Percentiles rank a stretch among this genome's conserved stretches.
phyloP scores from a whole-genome alignment of 805 yeast genomes.

The Pichia nanzhaoensis region DNA sequence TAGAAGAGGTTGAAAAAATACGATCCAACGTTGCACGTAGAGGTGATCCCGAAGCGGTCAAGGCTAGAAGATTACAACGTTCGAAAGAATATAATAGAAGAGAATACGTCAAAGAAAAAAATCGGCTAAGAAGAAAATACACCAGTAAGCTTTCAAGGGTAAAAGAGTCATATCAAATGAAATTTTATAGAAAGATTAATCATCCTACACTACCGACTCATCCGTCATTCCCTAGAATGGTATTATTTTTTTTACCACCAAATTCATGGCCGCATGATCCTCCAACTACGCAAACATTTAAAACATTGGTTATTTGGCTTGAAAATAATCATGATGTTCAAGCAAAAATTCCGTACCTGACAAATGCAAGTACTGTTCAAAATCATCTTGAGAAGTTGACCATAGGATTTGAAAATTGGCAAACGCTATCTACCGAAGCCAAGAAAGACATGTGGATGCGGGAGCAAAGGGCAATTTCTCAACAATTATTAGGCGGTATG shows the following conservation, averaged over 20 bases:
- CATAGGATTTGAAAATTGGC: constrained; percentile 43
- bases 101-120: constrained; percentile 41
- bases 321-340: constrained; percentile 18
- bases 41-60: constrained; percentile 39
- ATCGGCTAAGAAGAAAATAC: constrained; percentile 36
- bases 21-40: constrained; percentile 46
- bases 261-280: constrained; percentile 47
- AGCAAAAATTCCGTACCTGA: constrained; percentile 18
- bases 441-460: constrained; percentile 38
- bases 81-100: constrained; percentile 41
- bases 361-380: constrained; percentile 9
- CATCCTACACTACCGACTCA: constrained; percentile 35
- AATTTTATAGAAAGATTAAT: constrained; percentile 33
- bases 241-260: constrained; percentile 40
- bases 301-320: constrained; percentile 24
- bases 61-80: constrained; percentile 33
- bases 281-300: constrained; percentile 40
- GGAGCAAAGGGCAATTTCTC: constrained; percentile 39
- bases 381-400: constrained; percentile 28
- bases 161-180: constrained; percentile 29
- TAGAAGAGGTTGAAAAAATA: constrained; percentile 38
- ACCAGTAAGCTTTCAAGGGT: constrained; percentile 39
- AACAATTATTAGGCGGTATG: constrained; percentile 35
- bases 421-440: constrained; percentile 28
- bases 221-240: constrained; percentile 45